phyloP scores from a whole-genome alignment of 2,329 filamentous ascomycete genomes.

The Epichloe bromicola region DNA sequence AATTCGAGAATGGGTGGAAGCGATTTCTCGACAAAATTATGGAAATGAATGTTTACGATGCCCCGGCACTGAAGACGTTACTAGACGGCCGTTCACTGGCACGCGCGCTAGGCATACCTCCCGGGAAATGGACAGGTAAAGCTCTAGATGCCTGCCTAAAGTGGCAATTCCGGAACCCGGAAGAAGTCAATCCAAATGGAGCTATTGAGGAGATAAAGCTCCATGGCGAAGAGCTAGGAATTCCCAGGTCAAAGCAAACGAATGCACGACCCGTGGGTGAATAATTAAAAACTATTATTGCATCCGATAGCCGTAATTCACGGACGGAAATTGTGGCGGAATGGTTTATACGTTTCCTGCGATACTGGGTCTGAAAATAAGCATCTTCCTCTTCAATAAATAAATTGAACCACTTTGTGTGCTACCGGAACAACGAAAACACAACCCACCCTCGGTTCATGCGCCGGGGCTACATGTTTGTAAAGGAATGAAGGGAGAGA shows the following conservation, averaged over 20 bases:
- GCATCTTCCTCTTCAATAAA: too few species aligned
- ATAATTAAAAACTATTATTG: too few species aligned
- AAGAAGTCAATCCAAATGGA: conserved; percentile 41
- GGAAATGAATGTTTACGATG: conserved; percentile 43
- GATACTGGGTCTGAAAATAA: too few species aligned
- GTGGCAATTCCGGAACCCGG: conserved; percentile 80
- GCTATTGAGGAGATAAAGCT: conserved; percentile 47
- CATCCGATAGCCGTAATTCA: too few species aligned
- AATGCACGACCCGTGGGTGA: background rate
- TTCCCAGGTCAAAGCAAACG: conserved; percentile 6
- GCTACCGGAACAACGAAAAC: too few species aligned
- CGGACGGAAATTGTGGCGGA: too few species aligned
- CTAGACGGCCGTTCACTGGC: conserved; percentile 66
- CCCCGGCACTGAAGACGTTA: conserved; percentile 44
- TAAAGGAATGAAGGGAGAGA: too few species aligned
- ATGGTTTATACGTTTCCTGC: too few species aligned
- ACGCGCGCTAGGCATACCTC: conserved; percentile 52
- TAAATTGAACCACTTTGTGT: too few species aligned
- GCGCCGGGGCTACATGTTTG: too few species aligned
- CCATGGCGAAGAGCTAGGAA: conserved; percentile 39
- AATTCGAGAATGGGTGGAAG: conserved; percentile 38
- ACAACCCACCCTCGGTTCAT: too few species aligned
- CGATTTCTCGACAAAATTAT: conserved; percentile 41
- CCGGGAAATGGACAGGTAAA: conserved; percentile 72
- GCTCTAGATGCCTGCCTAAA: conserved; percentile 69